These are phyloP conservation scores for Diplodia seriata DNA, from an alignment of 2,329 filamentous ascomycete genomes.

Conservation along the genomic window DNA sequence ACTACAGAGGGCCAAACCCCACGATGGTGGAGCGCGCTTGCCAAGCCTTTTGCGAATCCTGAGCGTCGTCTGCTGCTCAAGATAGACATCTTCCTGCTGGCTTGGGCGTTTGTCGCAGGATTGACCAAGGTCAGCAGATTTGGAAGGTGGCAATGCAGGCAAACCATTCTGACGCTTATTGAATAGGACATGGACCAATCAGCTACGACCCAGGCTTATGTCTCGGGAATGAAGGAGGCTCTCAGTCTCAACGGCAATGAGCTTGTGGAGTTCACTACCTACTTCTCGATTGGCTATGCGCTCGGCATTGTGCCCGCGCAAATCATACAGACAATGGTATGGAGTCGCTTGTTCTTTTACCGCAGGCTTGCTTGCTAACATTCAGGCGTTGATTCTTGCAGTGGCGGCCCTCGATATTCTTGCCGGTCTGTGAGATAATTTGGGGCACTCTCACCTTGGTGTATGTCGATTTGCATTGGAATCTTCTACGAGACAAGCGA, in stretches of 20 bases:
- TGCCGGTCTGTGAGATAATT: constrained; percentile 31
- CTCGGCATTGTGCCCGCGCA: constrained; percentile 29
- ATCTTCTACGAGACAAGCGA: no score
- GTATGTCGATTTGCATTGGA: constrained; percentile 21
- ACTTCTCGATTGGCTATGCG: constrained; percentile 29
- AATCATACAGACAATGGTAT: constrained; percentile 34
- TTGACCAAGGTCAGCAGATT: constrained; percentile 60
- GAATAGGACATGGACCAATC: constrained; percentile 67
- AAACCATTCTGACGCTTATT: constrained; percentile 45
- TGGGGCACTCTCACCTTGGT: constrained; percentile 34
- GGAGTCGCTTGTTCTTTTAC: constrained; percentile 31
- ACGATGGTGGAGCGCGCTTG: constrained; percentile 10
- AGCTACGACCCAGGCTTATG: constrained; percentile 43
- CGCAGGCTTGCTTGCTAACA: constrained; percentile 24
- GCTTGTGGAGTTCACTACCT: constrained; percentile 34
- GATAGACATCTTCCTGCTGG: constrained; percentile 33
- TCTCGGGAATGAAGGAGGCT: constrained; percentile 36
- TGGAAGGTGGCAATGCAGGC: constrained; percentile 67
- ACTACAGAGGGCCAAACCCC: background rate
- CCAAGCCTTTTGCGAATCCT: constrained; percentile 34
- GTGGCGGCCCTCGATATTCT: constrained; percentile 30
- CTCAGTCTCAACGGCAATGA: constrained; percentile 34
- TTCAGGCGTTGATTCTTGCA: constrained; percentile 6
- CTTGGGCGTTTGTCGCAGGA: constrained; percentile 34
- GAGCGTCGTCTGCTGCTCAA: constrained; percentile 32